Evolutionary conservation across 495 filamentous ascomycete species (phyloP).

Genomic region (Lasiosphaeriaceae sp.): DNA sequence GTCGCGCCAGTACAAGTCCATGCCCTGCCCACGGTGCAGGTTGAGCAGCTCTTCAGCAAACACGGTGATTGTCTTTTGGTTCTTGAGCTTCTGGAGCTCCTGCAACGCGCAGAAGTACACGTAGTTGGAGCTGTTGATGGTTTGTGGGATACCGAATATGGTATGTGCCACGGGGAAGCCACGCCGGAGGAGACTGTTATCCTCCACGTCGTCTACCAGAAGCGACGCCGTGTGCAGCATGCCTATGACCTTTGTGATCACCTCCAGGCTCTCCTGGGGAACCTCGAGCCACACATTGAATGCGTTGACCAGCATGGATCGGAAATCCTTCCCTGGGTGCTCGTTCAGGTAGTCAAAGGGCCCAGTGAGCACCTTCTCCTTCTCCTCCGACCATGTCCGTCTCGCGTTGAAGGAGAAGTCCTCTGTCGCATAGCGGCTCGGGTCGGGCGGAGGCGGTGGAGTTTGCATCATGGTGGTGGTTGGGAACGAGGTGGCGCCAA

Average conservation of each 20-base stretch:
- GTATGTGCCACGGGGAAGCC: conserved; percentile 88
- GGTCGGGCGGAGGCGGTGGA: conserved; percentile 35
- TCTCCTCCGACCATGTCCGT: conserved; percentile 61
- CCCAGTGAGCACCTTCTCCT: conserved; percentile 74
- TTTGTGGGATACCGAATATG: conserved; percentile 94
- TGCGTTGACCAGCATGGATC: conserved; percentile 76
- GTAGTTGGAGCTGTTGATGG: conserved; percentile 97
- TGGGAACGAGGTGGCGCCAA: conserved; percentile 22
- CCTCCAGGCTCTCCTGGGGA: conserved; percentile 66
- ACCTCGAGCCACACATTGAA: conserved; percentile 91
- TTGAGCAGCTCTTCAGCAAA: conserved; percentile 89
- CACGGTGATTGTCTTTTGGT: conserved; percentile 66
- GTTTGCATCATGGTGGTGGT: conserved; percentile 29
- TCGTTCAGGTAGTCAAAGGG: conserved; percentile 85
- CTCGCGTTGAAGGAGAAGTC: conserved; percentile 37
- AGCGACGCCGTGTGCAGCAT: conserved; percentile 95
- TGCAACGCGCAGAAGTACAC: conserved; percentile 89
- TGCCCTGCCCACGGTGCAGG: conserved; percentile 91
- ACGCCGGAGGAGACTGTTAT: conserved; percentile 76
- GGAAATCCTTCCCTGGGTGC: conserved; percentile 89
- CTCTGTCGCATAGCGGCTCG: conserved; percentile 42
- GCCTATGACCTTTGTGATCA: conserved; percentile 83
- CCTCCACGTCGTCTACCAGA: conserved; percentile 90
- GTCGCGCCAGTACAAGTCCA: conserved; percentile 98
- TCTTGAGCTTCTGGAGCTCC: conserved; percentile 72